A percentile compares a stretch with the other conserved stretches of the same genome.
These are phyloP conservation scores for Globisporangium takayamanum DNA, from an alignment of 352 stramenopile genomes.

Conservation along the genomic window DNA sequence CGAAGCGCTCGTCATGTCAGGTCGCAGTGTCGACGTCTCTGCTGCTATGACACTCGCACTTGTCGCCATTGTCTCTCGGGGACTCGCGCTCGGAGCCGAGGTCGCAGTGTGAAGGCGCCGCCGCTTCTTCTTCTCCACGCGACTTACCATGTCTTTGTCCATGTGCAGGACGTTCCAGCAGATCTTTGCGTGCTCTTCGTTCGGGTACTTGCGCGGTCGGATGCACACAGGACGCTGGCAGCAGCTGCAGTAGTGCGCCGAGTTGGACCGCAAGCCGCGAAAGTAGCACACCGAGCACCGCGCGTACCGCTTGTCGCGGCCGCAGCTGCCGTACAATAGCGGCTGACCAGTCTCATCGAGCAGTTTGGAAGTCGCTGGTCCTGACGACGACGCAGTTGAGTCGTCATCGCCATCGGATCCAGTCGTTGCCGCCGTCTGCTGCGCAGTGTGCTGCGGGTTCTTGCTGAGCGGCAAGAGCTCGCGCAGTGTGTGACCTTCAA, in stretches of 20 bases:
- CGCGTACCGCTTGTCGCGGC: conserved; percentile 62
- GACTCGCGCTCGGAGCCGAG: not conserved
- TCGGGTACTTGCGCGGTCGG: conserved; percentile 54
- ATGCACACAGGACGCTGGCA: conserved; percentile 71
- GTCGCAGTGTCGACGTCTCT: not conserved
- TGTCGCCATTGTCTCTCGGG: no score
- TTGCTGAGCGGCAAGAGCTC: conserved; percentile 33
- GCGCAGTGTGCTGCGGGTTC: conserved; percentile 24
- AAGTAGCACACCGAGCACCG: conserved; percentile 75
- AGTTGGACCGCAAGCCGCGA: conserved; percentile 56
- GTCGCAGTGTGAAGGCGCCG: conserved; percentile 29
- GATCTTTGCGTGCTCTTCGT: conserved; percentile 66
- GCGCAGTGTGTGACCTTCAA: conserved; percentile 46
- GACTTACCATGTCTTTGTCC: conserved; percentile 69
- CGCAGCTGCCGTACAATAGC: conserved; percentile 57
- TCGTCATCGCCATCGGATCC: conserved; percentile 10
- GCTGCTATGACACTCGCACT: not conserved
- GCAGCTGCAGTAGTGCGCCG: conserved; percentile 59
- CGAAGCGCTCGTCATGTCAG: not conserved
- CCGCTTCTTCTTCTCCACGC: conserved; percentile 66
- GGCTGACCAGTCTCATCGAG: conserved; percentile 42
- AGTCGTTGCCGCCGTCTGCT: not conserved
- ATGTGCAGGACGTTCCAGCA: conserved; percentile 79
- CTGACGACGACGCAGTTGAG: not conserved
- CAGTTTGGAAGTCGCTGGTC: conserved; percentile 4